Base-by-base conservation (phyloP, 2,329 filamentous ascomycete species). In the Verticillium zaregamsianum region DNA sequence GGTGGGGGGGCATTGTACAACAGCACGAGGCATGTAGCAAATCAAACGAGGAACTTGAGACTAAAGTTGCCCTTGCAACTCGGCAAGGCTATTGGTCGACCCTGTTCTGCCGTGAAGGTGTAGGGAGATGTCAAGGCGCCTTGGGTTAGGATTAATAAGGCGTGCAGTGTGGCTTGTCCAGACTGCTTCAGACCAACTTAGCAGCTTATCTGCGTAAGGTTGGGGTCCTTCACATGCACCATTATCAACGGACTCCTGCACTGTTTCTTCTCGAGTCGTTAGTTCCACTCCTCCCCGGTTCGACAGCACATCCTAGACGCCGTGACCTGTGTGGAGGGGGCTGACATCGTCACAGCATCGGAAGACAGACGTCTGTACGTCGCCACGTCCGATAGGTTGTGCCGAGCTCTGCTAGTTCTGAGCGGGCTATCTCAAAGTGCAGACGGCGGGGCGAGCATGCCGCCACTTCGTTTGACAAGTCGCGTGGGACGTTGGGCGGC, bases 21-120 rank as follows among this genome's bases (percentile, higher is more conserved):
- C 58, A 65, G 55, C 55, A 59, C 33, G 32, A 23, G 33, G 32
- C 31, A 57, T 57, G 64, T 61, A 64, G 63, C 61, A 65, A 65
- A 60, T 55, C 32, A 35, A 35, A 35, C 33, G 32, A 33, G 15
- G 31, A 57, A 57, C 31, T n/a, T 14, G 8, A 25, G 20, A 49
- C 45, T 4, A 20, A 49, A 9, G 9, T 11, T 5, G 45, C 20
- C 8, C 20, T 4, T 23, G 5, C 8, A 17, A 7, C 9, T 49
- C 8, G 20, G 7, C 9, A 49, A 49, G 8, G 12, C 20, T 9
- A 49, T 12, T 11, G 8, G 12, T n/a, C 3, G 3, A 11, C 6
- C 8, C 3, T 25, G 12, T 23, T 5, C 45, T 23, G 20, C 45
- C 23, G 37, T 7, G 37, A 12, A 40, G 14, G 17, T 40, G 37